Conservation (phyloP, 495 filamentous ascomycete species). For the Choiromyces venosus region DNA sequence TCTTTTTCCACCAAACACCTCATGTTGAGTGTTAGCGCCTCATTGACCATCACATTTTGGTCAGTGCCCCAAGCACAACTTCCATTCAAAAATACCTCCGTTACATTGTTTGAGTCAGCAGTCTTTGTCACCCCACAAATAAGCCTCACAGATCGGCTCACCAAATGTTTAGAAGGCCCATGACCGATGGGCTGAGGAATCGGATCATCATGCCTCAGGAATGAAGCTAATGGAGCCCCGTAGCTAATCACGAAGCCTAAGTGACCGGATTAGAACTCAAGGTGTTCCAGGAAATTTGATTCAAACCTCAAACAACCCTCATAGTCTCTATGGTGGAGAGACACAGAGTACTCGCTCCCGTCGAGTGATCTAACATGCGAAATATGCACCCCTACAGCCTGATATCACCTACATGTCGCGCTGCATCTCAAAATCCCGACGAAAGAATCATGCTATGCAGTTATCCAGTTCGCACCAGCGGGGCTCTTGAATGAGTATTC, state of each 20-base stretch:
- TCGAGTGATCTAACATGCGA: not conserved
- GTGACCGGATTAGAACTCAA: not conserved
- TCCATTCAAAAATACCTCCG: not conserved
- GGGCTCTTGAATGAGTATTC: too few relatives aligned
- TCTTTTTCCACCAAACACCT: not conserved
- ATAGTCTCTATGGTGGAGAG: not conserved
- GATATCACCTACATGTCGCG: not conserved
- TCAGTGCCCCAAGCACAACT: not conserved
- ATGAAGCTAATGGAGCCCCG: not conserved
- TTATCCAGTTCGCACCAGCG: not conserved
- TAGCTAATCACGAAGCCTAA: not conserved
- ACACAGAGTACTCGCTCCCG: not conserved
- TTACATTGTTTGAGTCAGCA: not conserved
- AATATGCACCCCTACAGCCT: not conserved
- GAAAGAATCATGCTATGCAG: not conserved
- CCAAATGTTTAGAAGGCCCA: not conserved
- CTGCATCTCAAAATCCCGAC: not conserved
- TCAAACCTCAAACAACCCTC: not conserved
- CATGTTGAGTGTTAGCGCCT: not conserved
- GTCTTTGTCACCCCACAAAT: not conserved
- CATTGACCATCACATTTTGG: not conserved
- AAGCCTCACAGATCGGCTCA: not conserved
- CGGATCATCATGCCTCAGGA: not conserved
- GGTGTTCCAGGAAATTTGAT: not conserved
- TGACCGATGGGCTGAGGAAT: not conserved